These are phyloP conservation scores for Ceratopteris richardii DNA, from an alignment of 75 land plant genomes.

Conservation along the genomic window DNA sequence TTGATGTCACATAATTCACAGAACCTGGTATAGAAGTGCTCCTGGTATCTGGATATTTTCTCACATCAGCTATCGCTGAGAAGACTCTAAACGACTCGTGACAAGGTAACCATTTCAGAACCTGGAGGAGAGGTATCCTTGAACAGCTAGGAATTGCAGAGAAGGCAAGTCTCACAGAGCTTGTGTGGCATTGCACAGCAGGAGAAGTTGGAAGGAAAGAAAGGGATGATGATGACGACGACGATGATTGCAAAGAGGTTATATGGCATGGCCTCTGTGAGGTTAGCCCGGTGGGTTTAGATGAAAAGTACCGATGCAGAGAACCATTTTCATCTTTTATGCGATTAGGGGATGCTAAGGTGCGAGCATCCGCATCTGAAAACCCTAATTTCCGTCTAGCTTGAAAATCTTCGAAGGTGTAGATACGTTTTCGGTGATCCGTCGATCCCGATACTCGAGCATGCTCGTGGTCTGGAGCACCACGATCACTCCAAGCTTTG, in stretches of 20 bases:
- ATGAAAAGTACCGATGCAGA: neutral
- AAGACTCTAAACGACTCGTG: neutral
- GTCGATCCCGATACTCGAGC: too few species aligned
- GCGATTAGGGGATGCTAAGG: neutral
- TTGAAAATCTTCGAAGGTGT: too few species aligned
- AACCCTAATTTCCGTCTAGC: neutral
- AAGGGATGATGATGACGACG: neutral
- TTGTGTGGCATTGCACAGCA: too few species aligned
- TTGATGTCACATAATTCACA: neutral
- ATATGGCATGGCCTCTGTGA: neutral
- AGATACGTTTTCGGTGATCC: too few species aligned
- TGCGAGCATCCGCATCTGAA: neutral
- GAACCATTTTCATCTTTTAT: neutral
- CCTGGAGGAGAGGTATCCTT: neutral
- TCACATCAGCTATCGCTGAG: neutral
- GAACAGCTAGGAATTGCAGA: neutral
- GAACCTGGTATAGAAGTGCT: neutral
- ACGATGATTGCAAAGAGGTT: neutral
- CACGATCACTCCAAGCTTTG: too few species aligned
- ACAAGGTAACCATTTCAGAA: neutral
- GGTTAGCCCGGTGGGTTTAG: neutral
- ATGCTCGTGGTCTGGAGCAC: too few species aligned
- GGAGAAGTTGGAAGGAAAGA: neutral
- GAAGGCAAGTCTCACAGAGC: neutral
- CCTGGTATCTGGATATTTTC: neutral